Base-by-base conservation (phyloP, 768 basidiomycete genomes). In the Leccinellum albellum region DNA sequence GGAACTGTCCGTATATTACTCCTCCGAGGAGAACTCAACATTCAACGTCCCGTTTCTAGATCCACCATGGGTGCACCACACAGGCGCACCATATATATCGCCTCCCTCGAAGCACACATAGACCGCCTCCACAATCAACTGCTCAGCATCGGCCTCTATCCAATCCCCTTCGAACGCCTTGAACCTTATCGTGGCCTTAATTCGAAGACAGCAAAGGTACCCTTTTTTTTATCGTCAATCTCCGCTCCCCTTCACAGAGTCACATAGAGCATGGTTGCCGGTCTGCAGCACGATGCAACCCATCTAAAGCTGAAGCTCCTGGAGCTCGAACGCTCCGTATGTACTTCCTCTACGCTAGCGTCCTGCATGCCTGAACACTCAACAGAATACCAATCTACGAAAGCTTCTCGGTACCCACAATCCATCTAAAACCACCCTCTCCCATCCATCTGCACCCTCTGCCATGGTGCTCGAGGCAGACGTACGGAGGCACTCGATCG, bases 191-290 rank as follows among this genome's bases (percentile, higher is more conserved):
- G 78, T 50, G 88, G 88, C 6, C 75, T 89, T n/a, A 88, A 89
- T 65, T 83, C 81, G 23, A 90, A 85, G 70, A 89, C 86, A 0
- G 87, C 86, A 51, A 89, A 88, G 79, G 88, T 87, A 55, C 46
- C 35, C 21, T 4, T 21, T 31, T 26, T n/a, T 44, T 24, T 50
- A 13, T 20, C n/a, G 0, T 45, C 21, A 45, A 2, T 7, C 47
- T 12, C 23, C 21, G 5, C 40, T 23, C 35, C 21, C 7, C 28
- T 23, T 15, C 59, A n/a, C 21, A 20, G 8, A 54, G 26, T 29
- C 28, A 23, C 6, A 3, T 54, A 90, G 88, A 87, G 86, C 61
- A 88, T 88, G 83, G 84, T 89, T 4, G 78, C 87, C 0, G 84
- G 84, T 24, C 77, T 90, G 6, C 85, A 88, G 50, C 79, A 86